Evolutionary conservation across 345 rosid species (phyloP).

Genomic region (Hibiscus mutabilis): DNA sequence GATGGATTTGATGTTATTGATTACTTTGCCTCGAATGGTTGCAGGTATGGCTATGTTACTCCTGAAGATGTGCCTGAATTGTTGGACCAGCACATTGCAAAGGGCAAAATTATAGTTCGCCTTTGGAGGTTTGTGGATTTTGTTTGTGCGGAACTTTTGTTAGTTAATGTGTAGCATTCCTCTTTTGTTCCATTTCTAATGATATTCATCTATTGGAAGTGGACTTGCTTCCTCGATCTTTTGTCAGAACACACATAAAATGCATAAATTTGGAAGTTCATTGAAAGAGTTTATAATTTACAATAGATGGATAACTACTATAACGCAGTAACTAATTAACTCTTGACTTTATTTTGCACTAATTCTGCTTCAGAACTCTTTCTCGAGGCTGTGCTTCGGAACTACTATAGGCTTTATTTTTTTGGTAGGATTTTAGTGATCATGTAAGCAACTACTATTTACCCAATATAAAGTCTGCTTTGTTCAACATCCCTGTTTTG

Average conservation of each 20-base stretch:
- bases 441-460: not conserved
- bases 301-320: not conserved
- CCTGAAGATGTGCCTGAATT: conserved; percentile 81
- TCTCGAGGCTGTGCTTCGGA: not conserved
- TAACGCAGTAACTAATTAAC: not conserved
- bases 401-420: not conserved
- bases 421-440: not conserved
- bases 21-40: not conserved
- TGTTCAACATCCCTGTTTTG: not conserved
- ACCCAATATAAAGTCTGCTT: not conserved
- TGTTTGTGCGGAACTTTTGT: not conserved
- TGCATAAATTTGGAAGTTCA: not conserved
- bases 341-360: not conserved
- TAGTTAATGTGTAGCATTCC: not conserved
- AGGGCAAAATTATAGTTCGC: conserved; percentile 61
- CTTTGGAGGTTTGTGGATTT: conserved; percentile 66
- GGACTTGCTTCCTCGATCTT: not conserved
- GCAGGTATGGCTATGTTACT: conserved; percentile 96
- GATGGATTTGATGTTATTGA: conserved; percentile 1
- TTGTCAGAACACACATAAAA: not conserved
- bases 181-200: too few relatives aligned
- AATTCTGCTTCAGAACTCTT: not conserved
- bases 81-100: conserved; percentile 80
- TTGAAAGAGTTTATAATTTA: not conserved
- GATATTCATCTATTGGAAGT: too few relatives aligned